phyloP scores from a whole-genome alignment of 441 rosid genomes.

The Sinapis alba region DNA sequence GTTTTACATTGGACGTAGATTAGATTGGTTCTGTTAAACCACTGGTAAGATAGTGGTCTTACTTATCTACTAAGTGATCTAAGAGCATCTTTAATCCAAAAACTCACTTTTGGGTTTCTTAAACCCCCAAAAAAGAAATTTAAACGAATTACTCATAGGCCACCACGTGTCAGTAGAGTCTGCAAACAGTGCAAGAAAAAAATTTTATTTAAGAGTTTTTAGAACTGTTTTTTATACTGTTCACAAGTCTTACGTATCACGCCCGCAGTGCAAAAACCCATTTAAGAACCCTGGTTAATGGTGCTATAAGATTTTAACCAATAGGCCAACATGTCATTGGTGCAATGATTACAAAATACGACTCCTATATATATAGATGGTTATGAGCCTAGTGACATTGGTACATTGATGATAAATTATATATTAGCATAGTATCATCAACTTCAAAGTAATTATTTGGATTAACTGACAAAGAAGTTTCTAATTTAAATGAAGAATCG shows the following conservation, averaged over 20 bases:
- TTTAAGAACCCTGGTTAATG: too few relatives aligned
- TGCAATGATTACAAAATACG: not conserved
- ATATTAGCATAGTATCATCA: not conserved
- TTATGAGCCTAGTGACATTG: not conserved
- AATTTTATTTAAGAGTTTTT: too few relatives aligned
- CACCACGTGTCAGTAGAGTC: too few relatives aligned
- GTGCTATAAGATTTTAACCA: not conserved
- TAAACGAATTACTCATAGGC: too few relatives aligned
- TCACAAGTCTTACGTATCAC: too few relatives aligned
- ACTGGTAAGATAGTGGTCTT: not conserved
- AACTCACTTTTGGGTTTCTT: too few relatives aligned
- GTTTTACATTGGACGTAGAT: not conserved
- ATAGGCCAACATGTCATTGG: not conserved
- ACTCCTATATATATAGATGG: not conserved
- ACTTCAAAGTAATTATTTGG: not conserved
- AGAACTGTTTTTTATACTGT: too few relatives aligned
- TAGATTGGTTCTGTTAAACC: not conserved
- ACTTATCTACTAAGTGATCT: not conserved
- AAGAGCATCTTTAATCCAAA: too few relatives aligned
- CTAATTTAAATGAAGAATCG: slow-evolving; percentile 1
- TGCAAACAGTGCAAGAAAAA: too few relatives aligned
- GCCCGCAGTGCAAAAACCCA: too few relatives aligned
- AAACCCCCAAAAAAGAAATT: too few relatives aligned
- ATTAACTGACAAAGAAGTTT: slow-evolving; percentile 8
- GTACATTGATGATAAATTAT: not conserved